Base-by-base conservation (phyloP, 805 yeast genomes). In the Lachancea nothofagi region DNA sequence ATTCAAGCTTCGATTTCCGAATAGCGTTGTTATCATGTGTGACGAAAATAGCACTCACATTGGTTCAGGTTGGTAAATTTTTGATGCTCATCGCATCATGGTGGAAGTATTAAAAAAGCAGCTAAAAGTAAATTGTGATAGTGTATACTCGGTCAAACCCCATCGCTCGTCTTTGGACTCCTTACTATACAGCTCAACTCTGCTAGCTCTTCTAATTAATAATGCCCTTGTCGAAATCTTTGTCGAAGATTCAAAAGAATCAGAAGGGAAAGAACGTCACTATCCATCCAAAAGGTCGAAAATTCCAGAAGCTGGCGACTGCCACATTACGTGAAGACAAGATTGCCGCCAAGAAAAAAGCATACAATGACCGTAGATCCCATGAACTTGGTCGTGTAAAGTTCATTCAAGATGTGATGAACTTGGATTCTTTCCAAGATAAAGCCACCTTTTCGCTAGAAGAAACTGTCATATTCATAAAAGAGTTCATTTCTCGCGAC, bases 261-360 rank as follows among this genome's bases (percentile, higher is more conserved):
- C 33, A 52, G 19, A 55, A 45, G 20, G 56, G 57, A 13, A 62
- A 60, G 42, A 50, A 50, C 22, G 39, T 43, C 8, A 51, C 54
- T n/a, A 50, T 62, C 23, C 97, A 90, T 58, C 93, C 95, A 17
- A 82, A 80, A 54, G 96, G 97, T 7, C 74, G 96, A 39, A 90
- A 88, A 61, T 83, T 87, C 61, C 82, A 82, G 61, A 86, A 83
- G 57, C 66, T 90, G 37, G 80, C 80, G 41, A 70, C 93, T 47
- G 97, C 97, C n/a, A 77, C 95, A 2, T 64, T 87, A 32, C 75
- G 98, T 61, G 94, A 89, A 47, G 71, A 70, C 36, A 85, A 83
- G 58, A 63, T 90, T 37, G 74, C 70, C 26, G 69, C 69, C 36
- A 77, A 74, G 57, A 84, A 83, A 55, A 60, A 70, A 17, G 70